Evolutionary conservation across 1,284 basidiomycete genomes (phyloP).

Genomic region (Microbotryomycetes sp.): DNA sequence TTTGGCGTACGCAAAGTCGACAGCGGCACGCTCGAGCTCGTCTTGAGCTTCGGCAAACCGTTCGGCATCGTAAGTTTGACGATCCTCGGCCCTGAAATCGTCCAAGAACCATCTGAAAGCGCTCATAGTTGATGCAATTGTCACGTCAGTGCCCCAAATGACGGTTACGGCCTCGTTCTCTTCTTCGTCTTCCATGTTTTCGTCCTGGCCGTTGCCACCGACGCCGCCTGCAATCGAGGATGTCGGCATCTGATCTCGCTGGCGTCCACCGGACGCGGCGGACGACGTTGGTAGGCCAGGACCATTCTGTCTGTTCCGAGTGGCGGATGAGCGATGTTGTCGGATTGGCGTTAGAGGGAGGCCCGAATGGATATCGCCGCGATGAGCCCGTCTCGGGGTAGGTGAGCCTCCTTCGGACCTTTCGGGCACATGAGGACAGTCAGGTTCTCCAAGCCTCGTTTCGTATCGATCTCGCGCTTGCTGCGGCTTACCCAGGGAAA

Average conservation of each 20-base stretch:
- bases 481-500: slow-evolving; percentile 30
- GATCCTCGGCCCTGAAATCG: slow-evolving; percentile 91
- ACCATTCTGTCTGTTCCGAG: not conserved
- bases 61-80: slow-evolving; percentile 64
- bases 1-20: slow-evolving; percentile 28
- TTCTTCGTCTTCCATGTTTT: slow-evolving; percentile 27
- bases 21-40: slow-evolving; percentile 17
- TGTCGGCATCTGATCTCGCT: slow-evolving; percentile 17
- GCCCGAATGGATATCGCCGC: slow-evolving; percentile 38
- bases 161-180: slow-evolving; percentile 66
- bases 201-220: not conserved
- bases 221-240: slow-evolving; percentile 17
- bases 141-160: slow-evolving; percentile 95
- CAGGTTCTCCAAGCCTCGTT: not conserved
- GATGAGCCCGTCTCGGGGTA: slow-evolving; percentile 28
- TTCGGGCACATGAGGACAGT: not conserved
- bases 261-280: slow-evolving; percentile 11
- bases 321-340: not conserved
- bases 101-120: slow-evolving; percentile 80
- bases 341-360: slow-evolving; percentile 17
- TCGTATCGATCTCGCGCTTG: not conserved
- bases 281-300: slow-evolving; percentile 12
- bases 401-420: slow-evolving; percentile 29
- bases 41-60: slow-evolving; percentile 11
- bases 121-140: slow-evolving; percentile 82